Base-by-base conservation (phyloP, 768 basidiomycete genomes). In the Podaxis sp. region DNA sequence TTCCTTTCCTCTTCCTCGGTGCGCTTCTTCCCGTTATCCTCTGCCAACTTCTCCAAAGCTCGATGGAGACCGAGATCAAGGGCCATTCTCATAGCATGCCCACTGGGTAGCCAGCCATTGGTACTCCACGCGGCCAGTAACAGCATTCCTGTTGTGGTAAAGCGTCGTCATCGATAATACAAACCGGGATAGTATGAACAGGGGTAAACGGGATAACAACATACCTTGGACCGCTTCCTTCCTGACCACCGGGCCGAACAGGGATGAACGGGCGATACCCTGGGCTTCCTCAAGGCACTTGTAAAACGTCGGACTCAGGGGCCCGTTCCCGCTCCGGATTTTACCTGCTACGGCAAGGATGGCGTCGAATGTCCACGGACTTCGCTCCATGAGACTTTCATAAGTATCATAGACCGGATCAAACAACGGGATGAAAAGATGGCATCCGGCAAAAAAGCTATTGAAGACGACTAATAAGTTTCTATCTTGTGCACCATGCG, bases 51-150 rank as follows among this genome's bases (percentile, higher is more conserved):
- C 71, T 96, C 95, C 49, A 97, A 75, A 10, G 96, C 96, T 49
- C 92, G 88, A 72, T 98, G 94, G 22, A 98, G 81, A 36, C 95
- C 94, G 57, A 98, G 88, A 72, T 97, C 95, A 58, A 96, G 78
- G 22, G 93, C 95, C 93, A 96, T 96, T 57, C 96, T 87, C 87
- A 97, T 89, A 5, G 96, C 96, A 70, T 98, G 96, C 2, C 96
- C 96, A 68, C 91, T 91, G 8, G 95, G 94, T 51, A 98, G 82
- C 93, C 94, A 98, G 0, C 94, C 95, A 65, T 95, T 94, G 40
- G 94, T 93, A 70, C 89, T 92, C 93, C 94, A 96, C 4, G 95
- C 93, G 30, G 94, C 92, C 51, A 97, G 80, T 33, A 98, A 80
- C 11, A 96, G 77, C 93, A 95, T 96, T 8, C 93, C 94, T 93